Evolutionary conservation across 2,329 filamentous ascomycete genomes (phyloP).

Genomic region (Aspergillus alliaceus): DNA sequence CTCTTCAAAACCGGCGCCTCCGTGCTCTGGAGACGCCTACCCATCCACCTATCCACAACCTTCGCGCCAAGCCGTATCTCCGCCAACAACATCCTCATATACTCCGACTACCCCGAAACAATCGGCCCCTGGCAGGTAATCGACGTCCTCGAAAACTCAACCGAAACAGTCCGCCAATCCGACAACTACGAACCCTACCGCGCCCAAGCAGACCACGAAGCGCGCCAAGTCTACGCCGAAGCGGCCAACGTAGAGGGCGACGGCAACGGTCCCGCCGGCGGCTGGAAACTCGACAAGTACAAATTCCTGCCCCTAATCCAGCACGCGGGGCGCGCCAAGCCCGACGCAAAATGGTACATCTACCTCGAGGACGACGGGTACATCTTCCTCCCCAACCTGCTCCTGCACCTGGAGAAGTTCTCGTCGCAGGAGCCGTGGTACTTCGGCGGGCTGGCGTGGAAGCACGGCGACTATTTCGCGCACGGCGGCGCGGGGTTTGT

Average conservation of each 20-base stretch:
- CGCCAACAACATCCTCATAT: slow-evolving; percentile 22
- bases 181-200: slow-evolving; percentile 19
- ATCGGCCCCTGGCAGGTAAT: slow-evolving; percentile 22
- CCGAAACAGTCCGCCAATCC: slow-evolving; percentile 15
- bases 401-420: slow-evolving; percentile 48
- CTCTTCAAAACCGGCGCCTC: slow-evolving; percentile 29
- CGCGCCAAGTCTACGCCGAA: slow-evolving; percentile 25
- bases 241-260: slow-evolving; percentile 19
- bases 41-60: slow-evolving; percentile 27
- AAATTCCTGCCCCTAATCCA: slow-evolving; percentile 49
- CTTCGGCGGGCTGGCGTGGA: slow-evolving; percentile 51
- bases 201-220: slow-evolving; percentile 23
- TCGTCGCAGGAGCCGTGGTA: slow-evolving; percentile 49
- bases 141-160: slow-evolving; percentile 25
- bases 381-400: slow-evolving; percentile 55
- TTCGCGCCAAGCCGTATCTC: slow-evolving; percentile 23
- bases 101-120: slow-evolving; percentile 26
- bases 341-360: slow-evolving; percentile 55
- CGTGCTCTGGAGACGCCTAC: slow-evolving; percentile 26
- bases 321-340: slow-evolving; percentile 1
- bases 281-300: slow-evolving; percentile 60
- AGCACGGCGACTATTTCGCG: slow-evolving; percentile 49
- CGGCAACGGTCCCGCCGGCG: slow-evolving; percentile 26
- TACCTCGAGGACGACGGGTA: slow-evolving; percentile 62
- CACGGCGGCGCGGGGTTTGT: slow-evolving; percentile 57